These are phyloP conservation scores for Diplotaxis tenuifolia DNA, from an alignment of 345 rosid genomes.

Conservation along the genomic window DNA sequence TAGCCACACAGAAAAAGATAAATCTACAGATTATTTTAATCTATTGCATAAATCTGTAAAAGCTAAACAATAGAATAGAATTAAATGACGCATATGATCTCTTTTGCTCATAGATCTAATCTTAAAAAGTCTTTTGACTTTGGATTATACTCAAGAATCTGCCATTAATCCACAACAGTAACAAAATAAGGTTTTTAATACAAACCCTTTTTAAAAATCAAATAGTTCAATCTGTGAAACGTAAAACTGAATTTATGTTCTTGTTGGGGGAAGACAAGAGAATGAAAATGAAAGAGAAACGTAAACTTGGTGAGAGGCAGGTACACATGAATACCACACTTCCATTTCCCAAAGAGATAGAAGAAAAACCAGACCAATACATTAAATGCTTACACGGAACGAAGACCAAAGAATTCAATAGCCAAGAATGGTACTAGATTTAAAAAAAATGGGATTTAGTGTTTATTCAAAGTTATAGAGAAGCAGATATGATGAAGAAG, in stretches of 20 bases:
- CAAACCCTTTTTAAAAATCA: not conserved
- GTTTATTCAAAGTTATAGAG: conserved; percentile 11
- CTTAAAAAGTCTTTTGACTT: not conserved
- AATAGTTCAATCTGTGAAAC: not conserved
- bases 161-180: conserved; percentile 3
- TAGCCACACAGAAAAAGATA: conserved; percentile 9
- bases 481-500: conserved; percentile 20
- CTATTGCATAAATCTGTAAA: conserved; percentile 19
- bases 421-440: not conserved
- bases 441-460: not conserved
- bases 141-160: conserved; percentile 26
- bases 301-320: not conserved
- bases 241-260: not conserved
- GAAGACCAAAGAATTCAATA: conserved; percentile 11
- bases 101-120: conserved; percentile 25
- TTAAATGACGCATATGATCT: conserved; percentile 28
- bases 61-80: conserved; percentile 25
- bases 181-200: not conserved
- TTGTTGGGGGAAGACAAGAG: not conserved
- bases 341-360: conserved; percentile 33
- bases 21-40: conserved; percentile 26
- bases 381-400: conserved; percentile 35
- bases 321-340: conserved; percentile 19
- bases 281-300: conserved; percentile 10
- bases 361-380: conserved; percentile 1